These are phyloP conservation scores for Puccinia hordei DNA, from an alignment of 1,284 basidiomycete species.

Conservation along the genomic window DNA sequence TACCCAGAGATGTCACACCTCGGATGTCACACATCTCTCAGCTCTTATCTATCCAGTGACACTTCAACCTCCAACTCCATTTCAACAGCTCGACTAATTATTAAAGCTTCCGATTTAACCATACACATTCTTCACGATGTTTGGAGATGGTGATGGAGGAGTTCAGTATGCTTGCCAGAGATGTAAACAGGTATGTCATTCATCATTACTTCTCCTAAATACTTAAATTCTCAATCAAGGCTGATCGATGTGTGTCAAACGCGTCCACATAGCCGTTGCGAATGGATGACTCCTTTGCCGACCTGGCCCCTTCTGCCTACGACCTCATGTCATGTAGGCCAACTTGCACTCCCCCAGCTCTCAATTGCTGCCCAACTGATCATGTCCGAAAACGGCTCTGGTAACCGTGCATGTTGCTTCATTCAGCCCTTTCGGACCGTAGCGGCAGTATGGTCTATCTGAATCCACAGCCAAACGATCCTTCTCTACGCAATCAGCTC, in stretches of 20 bases:
- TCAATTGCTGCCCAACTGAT: background rate
- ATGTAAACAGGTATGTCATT: slow-evolving; percentile 42
- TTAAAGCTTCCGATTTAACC: too few relatives aligned
- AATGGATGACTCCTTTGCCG: slow-evolving; percentile 79
- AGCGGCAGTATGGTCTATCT: slow-evolving; percentile 9
- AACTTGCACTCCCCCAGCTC: background rate
- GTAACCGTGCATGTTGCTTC: background rate
- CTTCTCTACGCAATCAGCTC: slow-evolving; percentile 28
- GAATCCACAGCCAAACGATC: background rate
- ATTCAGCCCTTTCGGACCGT: slow-evolving; percentile 40
- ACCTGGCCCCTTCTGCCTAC: slow-evolving; percentile 79
- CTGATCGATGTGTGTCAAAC: too few relatives aligned
- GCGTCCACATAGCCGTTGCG: slow-evolving; percentile 36
- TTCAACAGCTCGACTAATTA: too few relatives aligned
- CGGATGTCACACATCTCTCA: too few relatives aligned
- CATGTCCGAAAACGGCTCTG: background rate
- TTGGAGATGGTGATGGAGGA: slow-evolving; percentile 19
- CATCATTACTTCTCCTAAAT: too few relatives aligned
- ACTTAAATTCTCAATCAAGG: background rate
- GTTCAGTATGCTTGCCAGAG: slow-evolving; percentile 31
- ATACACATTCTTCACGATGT: too few relatives aligned
- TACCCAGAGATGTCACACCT: background rate
- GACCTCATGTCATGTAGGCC: slow-evolving; percentile 69
- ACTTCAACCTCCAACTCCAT: too few relatives aligned
- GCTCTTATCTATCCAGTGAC: too few relatives aligned